These are phyloP conservation scores for Syzygium aromaticum DNA, from an alignment of 345 rosid species.

Conservation along the genomic window DNA sequence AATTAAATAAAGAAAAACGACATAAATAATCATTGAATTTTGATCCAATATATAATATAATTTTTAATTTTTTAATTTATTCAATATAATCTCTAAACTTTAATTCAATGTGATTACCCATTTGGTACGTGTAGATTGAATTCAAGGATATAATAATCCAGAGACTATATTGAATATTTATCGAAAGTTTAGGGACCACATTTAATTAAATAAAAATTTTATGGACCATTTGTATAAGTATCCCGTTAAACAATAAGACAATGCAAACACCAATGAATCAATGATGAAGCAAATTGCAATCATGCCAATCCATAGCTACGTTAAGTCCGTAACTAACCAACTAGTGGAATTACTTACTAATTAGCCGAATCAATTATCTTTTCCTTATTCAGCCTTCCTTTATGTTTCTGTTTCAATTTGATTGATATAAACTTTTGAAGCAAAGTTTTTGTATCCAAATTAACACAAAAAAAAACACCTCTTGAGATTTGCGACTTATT, in stretches of 20 bases:
- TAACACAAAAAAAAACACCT: not conserved
- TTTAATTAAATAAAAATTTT: too few species aligned
- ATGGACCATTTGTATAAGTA: too few species aligned
- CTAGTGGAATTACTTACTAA: not conserved
- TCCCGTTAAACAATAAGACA: too few species aligned
- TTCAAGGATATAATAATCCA: not conserved
- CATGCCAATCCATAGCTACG: not conserved
- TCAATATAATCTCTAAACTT: fast-evolving
- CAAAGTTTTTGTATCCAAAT: not conserved
- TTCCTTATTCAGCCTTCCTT: not conserved
- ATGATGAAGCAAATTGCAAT: not conserved
- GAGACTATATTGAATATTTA: too few species aligned
- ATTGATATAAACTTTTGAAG: not conserved
- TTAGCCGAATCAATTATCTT: not conserved
- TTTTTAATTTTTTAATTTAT: too few species aligned
- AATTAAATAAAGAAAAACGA: not conserved
- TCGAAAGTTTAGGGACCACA: too few species aligned
- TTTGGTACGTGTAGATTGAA: fast-evolving
- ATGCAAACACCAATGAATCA: not conserved
- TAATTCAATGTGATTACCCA: too few species aligned
- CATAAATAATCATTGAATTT: too few species aligned
- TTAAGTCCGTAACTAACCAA: not conserved
- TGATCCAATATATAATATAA: too few species aligned
- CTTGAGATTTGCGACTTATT: not conserved
- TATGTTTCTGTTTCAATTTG: not conserved